These are phyloP conservation scores for Paramecium bursaria DNA, from an alignment of 73 alveolate genomes.

Conservation along the genomic window DNA sequence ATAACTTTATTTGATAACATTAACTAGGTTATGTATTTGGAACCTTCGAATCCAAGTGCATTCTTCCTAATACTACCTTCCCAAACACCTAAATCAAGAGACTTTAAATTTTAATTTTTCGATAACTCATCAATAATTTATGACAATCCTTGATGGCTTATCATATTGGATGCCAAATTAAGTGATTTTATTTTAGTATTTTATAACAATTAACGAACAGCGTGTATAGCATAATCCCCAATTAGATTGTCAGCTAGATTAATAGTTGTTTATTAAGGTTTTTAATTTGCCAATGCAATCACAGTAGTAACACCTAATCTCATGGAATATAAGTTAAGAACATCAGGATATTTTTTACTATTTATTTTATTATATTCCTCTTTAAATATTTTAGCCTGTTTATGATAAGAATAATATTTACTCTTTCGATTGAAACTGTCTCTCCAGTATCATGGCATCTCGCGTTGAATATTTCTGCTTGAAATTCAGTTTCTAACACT, in stretches of 20 bases:
- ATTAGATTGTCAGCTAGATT: slow-evolving; percentile 95
- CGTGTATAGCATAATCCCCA: slow-evolving; percentile 97
- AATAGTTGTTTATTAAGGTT: slow-evolving; percentile 74
- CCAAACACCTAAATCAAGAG: slow-evolving; percentile 92
- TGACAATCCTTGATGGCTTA: slow-evolving; percentile 94
- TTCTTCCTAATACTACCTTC: slow-evolving; percentile 96
- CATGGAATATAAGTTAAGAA: slow-evolving; percentile 85
- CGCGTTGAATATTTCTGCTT: slow-evolving; percentile 86
- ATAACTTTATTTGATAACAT: slow-evolving; percentile 86
- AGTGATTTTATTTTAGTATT: slow-evolving; percentile 78
- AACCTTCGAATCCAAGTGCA: slow-evolving; percentile 96
- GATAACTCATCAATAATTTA: slow-evolving; percentile 91
- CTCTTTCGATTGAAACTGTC: slow-evolving; percentile 58
- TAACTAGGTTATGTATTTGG: slow-evolving; percentile 92
- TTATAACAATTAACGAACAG: slow-evolving; percentile 87
- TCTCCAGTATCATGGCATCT: slow-evolving; percentile 95
- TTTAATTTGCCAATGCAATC: slow-evolving; percentile 88
- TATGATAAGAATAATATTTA: slow-evolving; percentile 11
- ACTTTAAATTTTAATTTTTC: slow-evolving; percentile 81
- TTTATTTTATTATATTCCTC: slow-evolving; percentile 92
- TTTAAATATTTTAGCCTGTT: slow-evolving; percentile 91
- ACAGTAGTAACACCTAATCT: slow-evolving; percentile 94
- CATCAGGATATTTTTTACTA: slow-evolving; percentile 83
- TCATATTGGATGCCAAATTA: slow-evolving; percentile 95
- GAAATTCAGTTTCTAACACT: slow-evolving; percentile 81